These are phyloP conservation scores for Tolypocladium sp. DNA, from an alignment of 2,329 filamentous ascomycete genomes.

Conservation along the genomic window DNA sequence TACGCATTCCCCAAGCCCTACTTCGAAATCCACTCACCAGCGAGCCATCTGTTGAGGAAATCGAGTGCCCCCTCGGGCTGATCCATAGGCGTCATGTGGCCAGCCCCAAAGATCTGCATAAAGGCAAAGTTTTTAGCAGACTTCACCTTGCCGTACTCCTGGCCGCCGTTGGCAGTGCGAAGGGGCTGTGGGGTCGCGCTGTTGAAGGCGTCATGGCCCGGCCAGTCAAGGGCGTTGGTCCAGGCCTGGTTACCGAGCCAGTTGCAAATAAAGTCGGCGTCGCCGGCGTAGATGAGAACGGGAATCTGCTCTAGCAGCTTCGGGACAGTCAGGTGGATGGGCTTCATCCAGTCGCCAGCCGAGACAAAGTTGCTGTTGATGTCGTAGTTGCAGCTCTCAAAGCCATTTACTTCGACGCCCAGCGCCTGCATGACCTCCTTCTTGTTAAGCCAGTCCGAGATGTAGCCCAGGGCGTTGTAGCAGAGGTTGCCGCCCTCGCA, in stretches of 20 bases:
- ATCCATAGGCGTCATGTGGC: constrained; percentile 95
- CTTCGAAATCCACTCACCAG: constrained; percentile 61
- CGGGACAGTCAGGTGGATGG: constrained; percentile 84
- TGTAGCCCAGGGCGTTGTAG: constrained; percentile 83
- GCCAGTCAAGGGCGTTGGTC: constrained; percentile 88
- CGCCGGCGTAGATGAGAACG: constrained; percentile 85
- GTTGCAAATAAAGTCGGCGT: constrained; percentile 87
- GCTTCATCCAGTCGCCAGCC: constrained; percentile 97
- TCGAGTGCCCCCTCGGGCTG: constrained; percentile 82
- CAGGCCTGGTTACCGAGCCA: constrained; percentile 97
- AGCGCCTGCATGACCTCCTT: constrained; percentile 73
- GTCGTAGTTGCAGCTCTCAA: constrained; percentile 94
- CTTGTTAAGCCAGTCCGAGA: constrained; percentile 79
- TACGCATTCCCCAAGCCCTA: neutral
- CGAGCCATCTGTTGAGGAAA: constrained; percentile 89
- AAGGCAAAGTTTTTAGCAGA: constrained; percentile 87
- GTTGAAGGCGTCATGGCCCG: constrained; percentile 73
- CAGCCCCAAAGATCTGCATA: constrained; percentile 75
- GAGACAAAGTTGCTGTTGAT: constrained; percentile 97
- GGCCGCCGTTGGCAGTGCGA: constrained; percentile 36
- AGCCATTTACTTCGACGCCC: constrained; percentile 76
- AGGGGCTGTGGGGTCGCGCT: constrained; percentile 61
- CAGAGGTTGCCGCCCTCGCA: constrained; percentile 79
- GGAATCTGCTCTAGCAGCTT: constrained; percentile 81
- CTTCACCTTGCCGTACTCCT: constrained; percentile 69